phyloP scores from a whole-genome alignment of 2,329 filamentous ascomycete genomes.

The Cytospora leucostoma region DNA sequence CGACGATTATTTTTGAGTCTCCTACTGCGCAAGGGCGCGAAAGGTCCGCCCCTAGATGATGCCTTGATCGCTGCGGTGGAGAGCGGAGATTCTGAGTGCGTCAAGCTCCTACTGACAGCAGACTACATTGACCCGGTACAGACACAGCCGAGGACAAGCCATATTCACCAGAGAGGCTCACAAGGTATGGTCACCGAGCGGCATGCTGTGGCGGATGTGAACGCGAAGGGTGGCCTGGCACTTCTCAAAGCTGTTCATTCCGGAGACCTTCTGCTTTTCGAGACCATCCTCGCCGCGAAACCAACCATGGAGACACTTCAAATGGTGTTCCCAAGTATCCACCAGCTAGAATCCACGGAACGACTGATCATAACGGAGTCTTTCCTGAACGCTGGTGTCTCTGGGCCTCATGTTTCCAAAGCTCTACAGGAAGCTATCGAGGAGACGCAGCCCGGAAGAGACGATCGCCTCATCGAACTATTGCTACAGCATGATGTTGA shows the following conservation, averaged over 20 bases:
- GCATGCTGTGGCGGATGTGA: slow-evolving; percentile 54
- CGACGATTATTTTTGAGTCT: slow-evolving; percentile 47
- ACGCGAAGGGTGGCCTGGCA: slow-evolving; percentile 54
- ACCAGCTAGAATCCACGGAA: slow-evolving; percentile 44
- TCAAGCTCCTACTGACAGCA: slow-evolving; percentile 52
- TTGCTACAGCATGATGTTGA: slow-evolving; percentile 55
- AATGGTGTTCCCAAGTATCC: slow-evolving; percentile 51
- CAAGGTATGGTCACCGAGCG: slow-evolving; percentile 41
- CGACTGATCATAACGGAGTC: slow-evolving; percentile 52
- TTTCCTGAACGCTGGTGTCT: slow-evolving; percentile 52
- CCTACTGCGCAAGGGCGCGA: slow-evolving; percentile 54
- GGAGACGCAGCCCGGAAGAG: slow-evolving; percentile 48
- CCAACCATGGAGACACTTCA: slow-evolving; percentile 51
- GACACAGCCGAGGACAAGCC: slow-evolving; percentile 31
- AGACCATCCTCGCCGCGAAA: slow-evolving; percentile 48
- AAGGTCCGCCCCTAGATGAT: slow-evolving; percentile 49
- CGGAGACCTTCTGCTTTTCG: slow-evolving; percentile 47
- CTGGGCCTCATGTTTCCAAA: slow-evolving; percentile 48
- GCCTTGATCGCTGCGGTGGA: slow-evolving; percentile 53
- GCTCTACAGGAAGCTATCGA: slow-evolving; percentile 56
- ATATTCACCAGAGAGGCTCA: slow-evolving; percentile 35
- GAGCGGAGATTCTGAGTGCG: slow-evolving; percentile 49
- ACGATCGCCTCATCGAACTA: slow-evolving; percentile 54
- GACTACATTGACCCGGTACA: slow-evolving; percentile 43
- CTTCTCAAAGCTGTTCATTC: slow-evolving; percentile 51